Evolutionary conservation across 306 rosid genomes (phyloP), one percentile per base, ranked within the genome.

Genomic region (Rubus parviflorus): DNA sequence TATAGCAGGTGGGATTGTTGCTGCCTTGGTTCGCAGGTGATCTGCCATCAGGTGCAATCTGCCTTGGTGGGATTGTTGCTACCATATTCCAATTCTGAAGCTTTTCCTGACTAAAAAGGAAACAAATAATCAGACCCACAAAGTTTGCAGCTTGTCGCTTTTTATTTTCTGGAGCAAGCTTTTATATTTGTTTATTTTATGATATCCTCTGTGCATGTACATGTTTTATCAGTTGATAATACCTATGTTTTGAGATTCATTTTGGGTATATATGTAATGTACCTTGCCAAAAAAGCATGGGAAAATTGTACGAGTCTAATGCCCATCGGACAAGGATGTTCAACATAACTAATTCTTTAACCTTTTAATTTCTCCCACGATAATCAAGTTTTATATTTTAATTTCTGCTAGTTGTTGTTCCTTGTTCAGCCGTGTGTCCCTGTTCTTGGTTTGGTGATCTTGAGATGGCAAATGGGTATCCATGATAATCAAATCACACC

Each of bases 1-100:
- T 71, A 68, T 92, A 74, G 98, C 94, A 38, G 92, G 89, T 48
- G 98, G 97, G 73, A 84, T 92, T 53, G 95, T 94, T 8, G 93
- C 93, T 12, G 97, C 97, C 1, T 84, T 86, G 37, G 81, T 83
- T 67, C 87, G 93, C 37, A 89, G 79, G 73, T 94, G 90, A 92
- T 42, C 46, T 30, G 35, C 35, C 35, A 30, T 30, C 35, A 30
- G 35, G 35, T 30, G 35, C 35, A 30, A 30, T 30, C 35, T 30
- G 35, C 35, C 35, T 30, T 1, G 35, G 35, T 30, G 35, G 35
- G 35, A 30, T 30, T 30, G 35, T 30, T 30, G 16, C 61, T 73
- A 51, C 52, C 42, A 20, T 19, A 20, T 14, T 23, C 43, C 14
- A 30, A 30, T 20, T 12, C 20, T 7, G 35, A 19, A n/a, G 57